A percentile compares a stretch with the other conserved stretches of the same genome.
These are phyloP conservation scores for Russula sp. DNA, from an alignment of 768 basidiomycete genomes.

Conservation along the genomic window DNA sequence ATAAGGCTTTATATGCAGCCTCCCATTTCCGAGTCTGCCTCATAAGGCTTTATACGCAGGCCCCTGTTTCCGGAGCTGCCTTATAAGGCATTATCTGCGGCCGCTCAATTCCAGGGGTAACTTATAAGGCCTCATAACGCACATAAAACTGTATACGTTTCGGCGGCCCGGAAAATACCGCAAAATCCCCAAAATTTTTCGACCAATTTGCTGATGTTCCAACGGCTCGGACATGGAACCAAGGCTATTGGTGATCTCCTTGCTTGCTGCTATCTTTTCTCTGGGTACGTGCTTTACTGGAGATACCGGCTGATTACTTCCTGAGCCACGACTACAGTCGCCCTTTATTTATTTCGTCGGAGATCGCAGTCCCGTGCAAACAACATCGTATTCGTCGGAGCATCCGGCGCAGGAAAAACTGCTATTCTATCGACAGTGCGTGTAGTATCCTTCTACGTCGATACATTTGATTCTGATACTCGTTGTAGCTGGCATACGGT, in stretches of 20 bases:
- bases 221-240: constrained; percentile 15
- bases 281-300: constrained; percentile 4
- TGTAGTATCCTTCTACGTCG: constrained; percentile 18
- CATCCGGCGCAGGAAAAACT: constrained; percentile 78
- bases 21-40: no score
- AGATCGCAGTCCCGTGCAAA: constrained; percentile 51
- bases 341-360: constrained; percentile 42
- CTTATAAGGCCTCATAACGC: no score
- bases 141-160: no score
- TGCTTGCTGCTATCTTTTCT: constrained; percentile 15
- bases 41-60: no score
- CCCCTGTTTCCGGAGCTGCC: no score
- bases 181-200: no score
- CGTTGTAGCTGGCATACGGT: constrained; percentile 58
- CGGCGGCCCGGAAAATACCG: no score
- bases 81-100: no score
- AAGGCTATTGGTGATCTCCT: constrained; percentile 4
- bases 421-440: constrained; percentile 68
- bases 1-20: no score
- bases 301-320: neutral
- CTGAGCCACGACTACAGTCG: constrained; percentile 41
- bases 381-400: constrained; percentile 71
- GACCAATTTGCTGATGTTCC: no score
- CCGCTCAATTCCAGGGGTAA: no score
- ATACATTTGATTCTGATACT: constrained; percentile 10